Evolutionary conservation across 768 basidiomycete species (phyloP).

Genomic region (Pholiota conissans): DNA sequence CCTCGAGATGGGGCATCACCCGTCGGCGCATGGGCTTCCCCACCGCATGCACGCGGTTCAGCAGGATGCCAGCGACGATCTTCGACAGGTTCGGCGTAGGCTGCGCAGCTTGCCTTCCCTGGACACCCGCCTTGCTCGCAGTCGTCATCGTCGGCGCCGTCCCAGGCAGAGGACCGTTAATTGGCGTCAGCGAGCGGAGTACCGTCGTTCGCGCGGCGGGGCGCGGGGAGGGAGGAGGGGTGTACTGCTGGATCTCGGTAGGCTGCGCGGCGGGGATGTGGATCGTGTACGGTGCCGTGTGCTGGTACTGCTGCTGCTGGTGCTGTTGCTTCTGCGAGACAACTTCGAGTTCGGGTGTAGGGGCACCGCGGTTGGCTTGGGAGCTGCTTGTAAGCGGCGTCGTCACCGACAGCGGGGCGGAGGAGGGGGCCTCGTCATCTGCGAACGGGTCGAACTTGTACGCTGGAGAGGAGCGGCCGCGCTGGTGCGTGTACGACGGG

Average conservation of each 20-base stretch:
- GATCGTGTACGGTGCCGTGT: constrained; percentile 23
- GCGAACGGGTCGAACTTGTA: constrained; percentile 38
- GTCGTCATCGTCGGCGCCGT: constrained; percentile 8
- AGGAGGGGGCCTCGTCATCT: constrained; percentile 23
- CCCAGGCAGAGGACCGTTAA: constrained; percentile 4
- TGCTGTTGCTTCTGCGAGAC: too few species aligned
- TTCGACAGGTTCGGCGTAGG: constrained; percentile 28
- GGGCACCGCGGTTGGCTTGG: constrained; percentile 7
- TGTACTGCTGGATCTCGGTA: constrained; percentile 22
- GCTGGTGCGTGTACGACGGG: constrained; percentile 2
- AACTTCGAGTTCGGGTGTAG: neutral
- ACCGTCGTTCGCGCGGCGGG: constrained; percentile 5
- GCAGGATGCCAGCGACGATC: constrained; percentile 58
- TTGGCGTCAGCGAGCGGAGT: constrained; percentile 10
- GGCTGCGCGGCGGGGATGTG: constrained; percentile 25
- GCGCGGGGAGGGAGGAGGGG: constrained; percentile 4
- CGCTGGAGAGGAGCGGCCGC: neutral
- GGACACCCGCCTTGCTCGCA: constrained; percentile 1
- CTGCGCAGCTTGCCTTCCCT: neutral
- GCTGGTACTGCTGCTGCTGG: neutral
- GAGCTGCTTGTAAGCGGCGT: neutral
- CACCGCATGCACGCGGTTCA: constrained; percentile 50
- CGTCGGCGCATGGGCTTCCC: constrained; percentile 54
- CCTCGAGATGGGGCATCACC: constrained; percentile 19
- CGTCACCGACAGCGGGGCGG: neutral